Conservation (phyloP, 768 basidiomycete species). For the Mycena maculata region DNA sequence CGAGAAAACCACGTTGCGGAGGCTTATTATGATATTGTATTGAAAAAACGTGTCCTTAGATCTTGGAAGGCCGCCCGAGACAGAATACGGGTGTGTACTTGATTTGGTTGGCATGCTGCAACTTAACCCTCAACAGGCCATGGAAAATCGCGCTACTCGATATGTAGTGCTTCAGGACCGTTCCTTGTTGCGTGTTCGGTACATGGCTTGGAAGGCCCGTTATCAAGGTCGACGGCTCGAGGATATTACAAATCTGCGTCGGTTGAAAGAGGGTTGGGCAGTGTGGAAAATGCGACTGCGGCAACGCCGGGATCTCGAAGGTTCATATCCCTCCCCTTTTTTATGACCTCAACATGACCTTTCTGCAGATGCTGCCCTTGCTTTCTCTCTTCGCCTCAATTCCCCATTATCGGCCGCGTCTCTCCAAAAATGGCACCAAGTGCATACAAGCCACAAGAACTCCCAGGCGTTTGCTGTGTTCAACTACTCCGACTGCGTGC, state of each 20-base stretch:
- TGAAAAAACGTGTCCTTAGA: conserved; percentile 59
- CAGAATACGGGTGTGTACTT: conserved; percentile 60
- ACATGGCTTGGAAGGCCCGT: conserved; percentile 75
- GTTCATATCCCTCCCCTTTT: conserved; percentile 45
- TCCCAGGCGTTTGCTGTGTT: conserved; percentile 60
- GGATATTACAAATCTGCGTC: conserved; percentile 58
- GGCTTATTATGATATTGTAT: conserved; percentile 51
- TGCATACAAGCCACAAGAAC: conserved; percentile 57
- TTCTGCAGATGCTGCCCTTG: conserved; percentile 58
- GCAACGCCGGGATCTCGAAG: conserved; percentile 55
- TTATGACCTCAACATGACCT: conserved; percentile 27
- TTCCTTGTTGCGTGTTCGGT: conserved; percentile 67
- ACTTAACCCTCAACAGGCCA: conserved; percentile 49
- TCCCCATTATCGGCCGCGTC: conserved; percentile 51
- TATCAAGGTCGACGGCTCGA: conserved; percentile 71
- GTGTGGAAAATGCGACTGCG: conserved; percentile 63
- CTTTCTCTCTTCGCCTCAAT: conserved; percentile 59
- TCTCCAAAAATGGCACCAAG: conserved; percentile 60
- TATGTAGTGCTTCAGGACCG: conserved; percentile 67
- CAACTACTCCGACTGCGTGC: conserved; percentile 56
- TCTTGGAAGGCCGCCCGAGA: conserved; percentile 68
- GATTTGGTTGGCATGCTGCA: not conserved
- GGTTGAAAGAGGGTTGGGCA: conserved; percentile 59
- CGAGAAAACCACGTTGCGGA: conserved; percentile 56
- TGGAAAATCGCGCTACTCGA: conserved; percentile 68